Evolutionary conservation across 129 eudicot genomes (phyloP).

Genomic region (Cynara cardunculus): DNA sequence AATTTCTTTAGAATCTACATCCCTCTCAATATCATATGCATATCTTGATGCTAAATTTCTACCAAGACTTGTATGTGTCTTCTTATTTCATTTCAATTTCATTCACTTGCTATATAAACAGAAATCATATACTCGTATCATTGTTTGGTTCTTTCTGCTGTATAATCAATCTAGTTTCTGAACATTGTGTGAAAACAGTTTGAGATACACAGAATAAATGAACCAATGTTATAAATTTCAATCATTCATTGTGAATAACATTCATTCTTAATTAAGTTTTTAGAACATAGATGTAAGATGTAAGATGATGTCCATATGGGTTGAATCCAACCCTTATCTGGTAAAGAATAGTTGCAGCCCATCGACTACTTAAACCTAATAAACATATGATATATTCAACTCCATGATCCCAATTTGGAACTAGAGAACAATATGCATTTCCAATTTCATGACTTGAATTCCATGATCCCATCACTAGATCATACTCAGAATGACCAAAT

Average conservation of each 20-base stretch:
- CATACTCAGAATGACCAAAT: background rate
- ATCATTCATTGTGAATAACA: background rate
- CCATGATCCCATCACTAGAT: background rate
- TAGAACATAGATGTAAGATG: background rate
- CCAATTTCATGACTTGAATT: background rate
- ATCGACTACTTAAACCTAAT: background rate
- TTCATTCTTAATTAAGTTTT: background rate
- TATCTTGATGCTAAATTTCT: background rate
- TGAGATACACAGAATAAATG: background rate
- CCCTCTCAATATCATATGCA: background rate
- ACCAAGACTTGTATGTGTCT: background rate
- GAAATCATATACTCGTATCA: too few species aligned
- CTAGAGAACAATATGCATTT: background rate
- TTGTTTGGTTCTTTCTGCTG: too few species aligned
- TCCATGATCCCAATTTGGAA: background rate
- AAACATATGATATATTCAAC: background rate
- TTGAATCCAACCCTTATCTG: background rate
- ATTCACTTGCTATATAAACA: too few species aligned
- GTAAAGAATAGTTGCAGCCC: background rate
- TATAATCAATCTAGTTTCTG: background rate
- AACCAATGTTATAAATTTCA: background rate
- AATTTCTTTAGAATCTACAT: background rate
- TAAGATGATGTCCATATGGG: background rate
- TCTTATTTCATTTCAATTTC: background rate
- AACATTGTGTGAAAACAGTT: background rate